A percentile compares a stretch with the other conserved stretches of the same genome.
These are phyloP conservation scores for Fusarium papillatum DNA, from an alignment of 2,329 filamentous ascomycete species.

Conservation along the genomic window DNA sequence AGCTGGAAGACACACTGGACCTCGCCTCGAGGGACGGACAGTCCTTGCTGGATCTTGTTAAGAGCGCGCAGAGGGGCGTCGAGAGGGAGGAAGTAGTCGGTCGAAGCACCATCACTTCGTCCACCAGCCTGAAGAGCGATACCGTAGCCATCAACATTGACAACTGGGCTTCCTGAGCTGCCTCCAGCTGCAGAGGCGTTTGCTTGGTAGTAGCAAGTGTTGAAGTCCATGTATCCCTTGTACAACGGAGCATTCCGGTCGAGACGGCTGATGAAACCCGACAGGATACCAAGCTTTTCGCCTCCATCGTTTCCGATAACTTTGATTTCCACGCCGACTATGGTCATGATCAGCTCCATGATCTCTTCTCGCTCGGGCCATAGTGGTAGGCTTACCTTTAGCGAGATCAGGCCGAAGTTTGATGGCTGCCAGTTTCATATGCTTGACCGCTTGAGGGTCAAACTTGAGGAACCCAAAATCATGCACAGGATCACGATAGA, in stretches of 20 bases:
- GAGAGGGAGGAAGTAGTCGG: slow-evolving; percentile 96
- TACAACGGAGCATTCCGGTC: slow-evolving; percentile 98
- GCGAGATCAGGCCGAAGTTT: slow-evolving; percentile 28
- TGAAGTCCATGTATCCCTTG: slow-evolving; percentile 98
- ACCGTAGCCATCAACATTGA: slow-evolving; percentile 95
- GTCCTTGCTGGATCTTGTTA: slow-evolving; percentile 84
- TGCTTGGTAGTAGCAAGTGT: slow-evolving; percentile 95
- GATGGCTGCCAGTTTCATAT: slow-evolving; percentile 81
- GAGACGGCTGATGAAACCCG: slow-evolving; percentile 94
- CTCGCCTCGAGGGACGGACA: slow-evolving; percentile 85
- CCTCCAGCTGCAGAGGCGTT: slow-evolving; percentile 96
- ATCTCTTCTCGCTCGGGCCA: background rate
- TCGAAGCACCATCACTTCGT: slow-evolving; percentile 92
- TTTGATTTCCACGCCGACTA: slow-evolving; percentile 31
- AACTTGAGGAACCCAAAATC: slow-evolving; percentile 98
- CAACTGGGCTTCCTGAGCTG: slow-evolving; percentile 96
- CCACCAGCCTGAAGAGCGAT: slow-evolving; percentile 85
- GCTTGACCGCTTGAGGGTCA: slow-evolving; percentile 95
- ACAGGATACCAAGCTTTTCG: slow-evolving; percentile 56
- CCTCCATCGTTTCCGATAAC: slow-evolving; percentile 33
- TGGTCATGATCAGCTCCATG: background rate
- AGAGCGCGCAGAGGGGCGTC: slow-evolving; percentile 91
- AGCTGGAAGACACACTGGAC: slow-evolving; percentile 98
- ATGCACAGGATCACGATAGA: slow-evolving; percentile 98
- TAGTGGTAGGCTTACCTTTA: slow-evolving; percentile 3